Conservation (phyloP, 1,284 basidiomycete genomes). For the Trichosporon asahii region DNA sequence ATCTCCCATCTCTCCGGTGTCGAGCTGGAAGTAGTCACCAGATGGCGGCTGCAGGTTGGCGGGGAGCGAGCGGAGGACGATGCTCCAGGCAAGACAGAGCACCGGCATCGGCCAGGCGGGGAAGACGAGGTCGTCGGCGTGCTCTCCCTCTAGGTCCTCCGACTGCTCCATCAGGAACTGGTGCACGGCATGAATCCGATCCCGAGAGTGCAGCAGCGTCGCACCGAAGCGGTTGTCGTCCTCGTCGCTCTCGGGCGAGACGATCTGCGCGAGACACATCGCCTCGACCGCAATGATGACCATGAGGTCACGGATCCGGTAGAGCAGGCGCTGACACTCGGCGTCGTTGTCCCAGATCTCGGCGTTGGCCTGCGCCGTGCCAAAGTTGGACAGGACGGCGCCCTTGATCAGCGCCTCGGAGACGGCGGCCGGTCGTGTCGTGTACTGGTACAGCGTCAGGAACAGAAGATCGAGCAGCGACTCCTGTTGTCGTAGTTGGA, state of each 20-base stretch:
- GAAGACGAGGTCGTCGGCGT: constrained; percentile 20
- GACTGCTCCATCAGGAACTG: constrained; percentile 38
- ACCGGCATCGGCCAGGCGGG: constrained; percentile 40
- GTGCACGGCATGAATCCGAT: constrained; percentile 34
- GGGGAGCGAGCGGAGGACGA: constrained; percentile 36
- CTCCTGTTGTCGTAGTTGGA: constrained; percentile 42
- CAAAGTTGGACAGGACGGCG: constrained; percentile 39
- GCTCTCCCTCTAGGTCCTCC: constrained; percentile 25
- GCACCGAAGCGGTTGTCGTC: constrained; percentile 22
- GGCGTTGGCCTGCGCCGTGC: constrained; percentile 39
- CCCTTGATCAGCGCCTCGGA: constrained; percentile 42
- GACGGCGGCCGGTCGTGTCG: constrained; percentile 34
- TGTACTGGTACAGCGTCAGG: constrained; percentile 36
- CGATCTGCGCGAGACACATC: constrained; percentile 35
- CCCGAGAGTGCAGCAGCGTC: constrained; percentile 34
- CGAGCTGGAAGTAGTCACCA: constrained; percentile 23
- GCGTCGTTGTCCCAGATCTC: constrained; percentile 41
- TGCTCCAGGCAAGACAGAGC: constrained; percentile 45
- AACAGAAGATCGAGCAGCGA: constrained; percentile 42
- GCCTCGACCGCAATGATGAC: constrained; percentile 41
- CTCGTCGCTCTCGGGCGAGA: constrained; percentile 28
- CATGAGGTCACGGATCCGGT: constrained; percentile 39
- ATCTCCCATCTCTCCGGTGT: constrained; percentile 20
- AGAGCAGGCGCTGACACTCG: constrained; percentile 29
- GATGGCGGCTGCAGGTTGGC: constrained; percentile 29